Conservation (phyloP, 108 stramenopile species). For the Nitzschia sp. region DNA sequence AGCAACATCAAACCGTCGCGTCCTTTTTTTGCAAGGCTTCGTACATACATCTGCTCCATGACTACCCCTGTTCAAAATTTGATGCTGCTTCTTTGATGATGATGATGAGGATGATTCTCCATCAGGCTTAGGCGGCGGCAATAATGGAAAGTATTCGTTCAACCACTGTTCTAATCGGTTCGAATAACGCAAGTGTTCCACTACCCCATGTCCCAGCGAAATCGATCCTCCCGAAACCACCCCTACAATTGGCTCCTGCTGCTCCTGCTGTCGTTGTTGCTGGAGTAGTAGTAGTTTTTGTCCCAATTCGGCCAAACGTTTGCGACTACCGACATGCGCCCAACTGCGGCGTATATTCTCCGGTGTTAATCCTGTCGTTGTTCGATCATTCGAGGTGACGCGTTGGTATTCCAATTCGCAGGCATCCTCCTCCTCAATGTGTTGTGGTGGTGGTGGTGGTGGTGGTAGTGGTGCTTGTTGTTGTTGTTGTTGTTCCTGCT, state of each 20-base stretch:
- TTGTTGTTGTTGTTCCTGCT: too few species aligned
- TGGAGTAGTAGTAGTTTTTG: too few species aligned
- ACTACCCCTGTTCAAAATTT: constrained; percentile 50
- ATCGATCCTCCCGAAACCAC: constrained; percentile 64
- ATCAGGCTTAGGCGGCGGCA: too few species aligned
- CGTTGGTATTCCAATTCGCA: constrained; percentile 47
- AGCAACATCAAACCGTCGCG: not conserved
- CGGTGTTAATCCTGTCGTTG: constrained; percentile 44
- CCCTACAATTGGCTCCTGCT: constrained; percentile 35
- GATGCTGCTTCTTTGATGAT: too few species aligned
- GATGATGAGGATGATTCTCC: not conserved
- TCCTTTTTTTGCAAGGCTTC: not conserved
- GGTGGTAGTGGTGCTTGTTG: too few species aligned
- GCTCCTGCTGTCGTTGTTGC: too few species aligned
- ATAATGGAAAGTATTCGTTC: constrained; percentile 56
- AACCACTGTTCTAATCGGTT: constrained; percentile 55
- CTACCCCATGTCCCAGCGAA: constrained; percentile 52
- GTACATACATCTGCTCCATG: constrained; percentile 59
- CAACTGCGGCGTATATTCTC: constrained; percentile 44
- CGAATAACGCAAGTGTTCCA: constrained; percentile 33
- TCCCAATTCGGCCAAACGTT: constrained; percentile 34
- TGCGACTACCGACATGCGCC: constrained; percentile 51
- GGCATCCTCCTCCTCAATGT: not conserved
- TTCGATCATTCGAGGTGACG: constrained; percentile 24
- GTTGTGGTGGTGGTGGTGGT: too few species aligned